Evolutionary conservation across 108 stramenopile genomes (phyloP).

Genomic region (Mayamaea pseudoterrestris): DNA sequence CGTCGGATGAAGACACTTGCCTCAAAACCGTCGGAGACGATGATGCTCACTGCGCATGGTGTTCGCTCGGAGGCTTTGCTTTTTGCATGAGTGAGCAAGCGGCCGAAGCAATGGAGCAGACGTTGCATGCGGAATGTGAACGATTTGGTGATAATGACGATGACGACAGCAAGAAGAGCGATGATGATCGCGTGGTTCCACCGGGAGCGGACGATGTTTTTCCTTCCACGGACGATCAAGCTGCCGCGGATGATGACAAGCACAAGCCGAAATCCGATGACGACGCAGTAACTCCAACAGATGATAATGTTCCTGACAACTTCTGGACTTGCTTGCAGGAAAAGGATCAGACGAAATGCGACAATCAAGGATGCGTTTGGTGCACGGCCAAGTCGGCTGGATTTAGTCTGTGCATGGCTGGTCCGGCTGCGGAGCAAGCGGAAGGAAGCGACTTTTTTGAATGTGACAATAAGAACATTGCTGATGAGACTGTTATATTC

Average conservation of each 20-base stretch:
- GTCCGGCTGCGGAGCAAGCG: slow-evolving; percentile 14
- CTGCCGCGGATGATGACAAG: slow-evolving; percentile 7
- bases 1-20: neutral
- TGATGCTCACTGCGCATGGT: slow-evolving; percentile 19
- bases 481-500: no score
- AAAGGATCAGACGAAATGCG: slow-evolving; percentile 7
- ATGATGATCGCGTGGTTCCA: no score
- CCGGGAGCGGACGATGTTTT: slow-evolving; percentile 6
- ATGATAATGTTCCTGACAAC: slow-evolving; percentile 13
- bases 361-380: slow-evolving; percentile 19
- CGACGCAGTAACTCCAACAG: slow-evolving; percentile 1
- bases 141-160: slow-evolving; percentile 12
- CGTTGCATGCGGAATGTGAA: slow-evolving; percentile 18
- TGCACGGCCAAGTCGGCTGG: slow-evolving; percentile 16
- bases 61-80: slow-evolving; percentile 14
- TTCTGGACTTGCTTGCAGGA: slow-evolving; percentile 25
- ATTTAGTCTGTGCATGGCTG: slow-evolving; percentile 24
- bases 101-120: slow-evolving; percentile 22
- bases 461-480: slow-evolving; percentile 6
- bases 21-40: slow-evolving; percentile 3
- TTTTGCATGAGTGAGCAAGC: slow-evolving; percentile 20
- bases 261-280: slow-evolving; percentile 2
- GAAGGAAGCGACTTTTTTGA: slow-evolving; percentile 13
- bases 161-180: no score
- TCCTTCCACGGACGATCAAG: slow-evolving; percentile 5